Base-by-base conservation (phyloP, 2,329 filamentous ascomycete genomes). In the Huntiella bhutanensis region DNA sequence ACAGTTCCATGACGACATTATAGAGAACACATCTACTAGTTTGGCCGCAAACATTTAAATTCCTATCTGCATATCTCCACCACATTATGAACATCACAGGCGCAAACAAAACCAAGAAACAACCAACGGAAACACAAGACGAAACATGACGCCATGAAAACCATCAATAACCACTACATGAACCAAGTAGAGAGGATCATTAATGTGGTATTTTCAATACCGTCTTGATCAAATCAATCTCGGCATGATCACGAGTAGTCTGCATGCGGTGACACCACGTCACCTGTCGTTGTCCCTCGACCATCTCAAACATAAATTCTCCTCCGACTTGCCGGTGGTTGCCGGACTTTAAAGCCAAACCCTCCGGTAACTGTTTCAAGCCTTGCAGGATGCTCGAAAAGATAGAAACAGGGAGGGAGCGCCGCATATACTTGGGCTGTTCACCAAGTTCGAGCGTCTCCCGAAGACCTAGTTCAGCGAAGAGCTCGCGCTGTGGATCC, bases 191-290 rank as follows among this genome's bases (percentile, higher is more conserved):
- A 28, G 22, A 28, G 8, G 22, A 28, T 6, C 6, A 28, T 10
- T 28, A 28, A 7, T 28, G 22, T 28, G 22, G 22, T 28, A 7
- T 15, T 34, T 38, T 28, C 33, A 49, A 12, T 13, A 49, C 28
- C 22, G 6, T 32, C 61, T 75, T 72, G 47, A 86, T 55, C 58
- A 78, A 77, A 0, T 69, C 67, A 1, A 87, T 66, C 64, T 86
- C 82, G 1, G 73, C 71, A 57, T 92, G 84, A 53, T 87, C 83
- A 42, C 83, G 65, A 10, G 82, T 88, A 48, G 74, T 82, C 56
- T 68, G 68, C 83, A 92, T 92, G 22, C 82, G 69, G 61, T 88
- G 82, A 54, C 80, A 86, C 83, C 84, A 92, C 1, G 73, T 77
- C 22, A 83, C 70, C 46, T 64, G 64, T 61, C 81, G 80, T 55